Conservation (phyloP, 2,329 filamentous ascomycete species). For the Pseudogymnoascus sp. region DNA sequence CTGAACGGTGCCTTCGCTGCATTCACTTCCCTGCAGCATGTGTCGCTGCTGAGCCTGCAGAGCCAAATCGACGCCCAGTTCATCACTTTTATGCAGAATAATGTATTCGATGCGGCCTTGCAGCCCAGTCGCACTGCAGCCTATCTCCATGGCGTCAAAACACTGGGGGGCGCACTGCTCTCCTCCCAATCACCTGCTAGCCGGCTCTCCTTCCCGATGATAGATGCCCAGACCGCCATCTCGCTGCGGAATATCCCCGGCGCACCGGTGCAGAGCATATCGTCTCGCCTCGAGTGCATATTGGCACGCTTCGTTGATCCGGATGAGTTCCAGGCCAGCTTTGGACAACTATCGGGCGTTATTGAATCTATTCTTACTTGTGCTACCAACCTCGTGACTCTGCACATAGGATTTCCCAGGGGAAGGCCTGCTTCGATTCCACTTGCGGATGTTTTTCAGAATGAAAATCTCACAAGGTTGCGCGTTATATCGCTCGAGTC, state of each 20-base stretch:
- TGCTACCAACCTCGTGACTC: slow-evolving; percentile 52
- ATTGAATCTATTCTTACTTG: slow-evolving; percentile 52
- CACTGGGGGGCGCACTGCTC: slow-evolving; percentile 49
- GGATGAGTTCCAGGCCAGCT: slow-evolving; percentile 46
- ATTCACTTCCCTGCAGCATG: slow-evolving; percentile 55
- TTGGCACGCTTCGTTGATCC: slow-evolving; percentile 53
- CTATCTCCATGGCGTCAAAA: slow-evolving; percentile 54
- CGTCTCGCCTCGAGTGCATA: slow-evolving; percentile 51
- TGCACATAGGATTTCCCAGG: slow-evolving; percentile 59
- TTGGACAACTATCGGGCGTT: slow-evolving; percentile 48
- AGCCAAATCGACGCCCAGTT: slow-evolving; percentile 51
- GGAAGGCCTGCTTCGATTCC: slow-evolving; percentile 48
- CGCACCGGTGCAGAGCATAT: slow-evolving; percentile 42
- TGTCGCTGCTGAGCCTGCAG: slow-evolving; percentile 56
- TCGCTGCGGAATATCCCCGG: slow-evolving; percentile 42
- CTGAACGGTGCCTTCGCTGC: slow-evolving; percentile 29
- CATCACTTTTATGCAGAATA: slow-evolving; percentile 14
- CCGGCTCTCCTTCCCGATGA: slow-evolving; percentile 55
- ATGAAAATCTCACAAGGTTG: slow-evolving; percentile 53
- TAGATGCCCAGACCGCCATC: slow-evolving; percentile 52
- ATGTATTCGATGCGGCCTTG: slow-evolving; percentile 23
- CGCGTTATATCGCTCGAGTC: slow-evolving; percentile 58
- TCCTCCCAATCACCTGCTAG: slow-evolving; percentile 49
- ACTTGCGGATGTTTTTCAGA: slow-evolving; percentile 56
- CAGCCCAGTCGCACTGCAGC: slow-evolving; percentile 55